Evolutionary conservation across 768 basidiomycete genomes (phyloP), one percentile per base, ranked within the genome.

Genomic region (Agaricus subrufescens): DNA sequence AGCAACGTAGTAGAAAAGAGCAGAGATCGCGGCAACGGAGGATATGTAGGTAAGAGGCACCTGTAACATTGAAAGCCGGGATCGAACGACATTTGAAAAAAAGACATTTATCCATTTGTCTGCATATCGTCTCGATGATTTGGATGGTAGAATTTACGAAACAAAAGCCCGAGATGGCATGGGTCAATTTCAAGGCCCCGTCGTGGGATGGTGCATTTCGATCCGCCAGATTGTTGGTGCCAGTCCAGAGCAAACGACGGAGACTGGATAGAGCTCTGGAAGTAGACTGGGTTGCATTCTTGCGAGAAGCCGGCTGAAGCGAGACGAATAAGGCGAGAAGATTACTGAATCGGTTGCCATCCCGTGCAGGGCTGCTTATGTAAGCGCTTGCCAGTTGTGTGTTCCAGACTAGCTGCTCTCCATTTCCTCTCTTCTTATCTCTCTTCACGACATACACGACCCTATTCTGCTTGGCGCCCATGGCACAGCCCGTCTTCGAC

Each of bases 401-500:
- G 29, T 14, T 14, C 25, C 23, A n/a, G 29, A 43, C 29, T 19
- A 12, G 19, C 30, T 23, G 47, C 42, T 23, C 25, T 27, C 10
- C 26, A 29, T 30, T 50, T 43, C 30, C 34, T 56, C 50, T 44
- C 50, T 27, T n/a, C 47, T 56, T 30, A 49, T 43, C 46, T 52
- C 46, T 31, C 43, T 19, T 51, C 44, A 56, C 55, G 55, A 56
- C 40, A 5, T 56, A 45, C 40, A 42, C 38, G 34, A 34, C 42
- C 25, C 44, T 39, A 46, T n/a, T 29, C 27, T 31, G 29, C 38
- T 14, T 14, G 49, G 40, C 57, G 58, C 53, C 60, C 56, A 91
- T 91, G 89, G 89, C 89, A 37, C 86, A 90, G 75, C 77, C 89
- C 56, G 67, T 89, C 58, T 89, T 88, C 70, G 84, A 89, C 61